Evolutionary conservation across 2,329 filamentous ascomycete species (phyloP).

Genomic region (Penicillium sp.): DNA sequence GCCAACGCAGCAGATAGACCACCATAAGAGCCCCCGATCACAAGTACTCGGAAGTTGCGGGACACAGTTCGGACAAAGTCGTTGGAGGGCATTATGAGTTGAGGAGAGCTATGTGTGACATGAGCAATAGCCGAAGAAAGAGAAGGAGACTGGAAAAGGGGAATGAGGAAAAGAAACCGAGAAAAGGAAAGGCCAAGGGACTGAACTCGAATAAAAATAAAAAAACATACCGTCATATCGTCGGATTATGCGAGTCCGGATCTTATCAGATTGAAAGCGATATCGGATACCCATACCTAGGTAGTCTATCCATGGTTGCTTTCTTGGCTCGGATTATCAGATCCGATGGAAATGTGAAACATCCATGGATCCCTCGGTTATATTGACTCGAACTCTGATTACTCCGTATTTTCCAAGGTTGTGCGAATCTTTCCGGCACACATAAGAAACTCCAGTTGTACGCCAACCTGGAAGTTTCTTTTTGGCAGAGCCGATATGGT

Average conservation of each 20-base stretch:
- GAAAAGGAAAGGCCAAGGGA: background rate
- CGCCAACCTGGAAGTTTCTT: background rate
- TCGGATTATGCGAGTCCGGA: slow-evolving; percentile 2
- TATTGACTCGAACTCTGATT: background rate
- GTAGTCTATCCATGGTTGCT: background rate
- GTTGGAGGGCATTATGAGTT: slow-evolving; percentile 26
- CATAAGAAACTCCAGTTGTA: no score
- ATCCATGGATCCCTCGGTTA: background rate
- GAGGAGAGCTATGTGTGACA: background rate
- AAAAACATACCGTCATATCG: background rate
- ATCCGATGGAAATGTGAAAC: background rate
- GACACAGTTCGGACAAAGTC: slow-evolving; percentile 21
- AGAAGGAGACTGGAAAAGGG: background rate
- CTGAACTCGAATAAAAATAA: background rate
- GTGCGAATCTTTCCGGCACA: background rate
- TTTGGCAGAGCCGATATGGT: background rate
- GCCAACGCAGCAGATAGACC: slow-evolving; percentile 66
- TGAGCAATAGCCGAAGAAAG: background rate
- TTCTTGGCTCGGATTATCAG: slow-evolving; percentile 1
- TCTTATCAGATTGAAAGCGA: slow-evolving; percentile 13
- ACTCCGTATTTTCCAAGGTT: background rate
- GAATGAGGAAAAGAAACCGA: background rate
- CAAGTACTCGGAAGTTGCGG: slow-evolving; percentile 53
- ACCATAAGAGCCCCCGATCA: slow-evolving; percentile 70
- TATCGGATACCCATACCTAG: background rate